Conservation (phyloP, 2,329 filamentous ascomycete species). For the Colletotrichum liaoningense region DNA sequence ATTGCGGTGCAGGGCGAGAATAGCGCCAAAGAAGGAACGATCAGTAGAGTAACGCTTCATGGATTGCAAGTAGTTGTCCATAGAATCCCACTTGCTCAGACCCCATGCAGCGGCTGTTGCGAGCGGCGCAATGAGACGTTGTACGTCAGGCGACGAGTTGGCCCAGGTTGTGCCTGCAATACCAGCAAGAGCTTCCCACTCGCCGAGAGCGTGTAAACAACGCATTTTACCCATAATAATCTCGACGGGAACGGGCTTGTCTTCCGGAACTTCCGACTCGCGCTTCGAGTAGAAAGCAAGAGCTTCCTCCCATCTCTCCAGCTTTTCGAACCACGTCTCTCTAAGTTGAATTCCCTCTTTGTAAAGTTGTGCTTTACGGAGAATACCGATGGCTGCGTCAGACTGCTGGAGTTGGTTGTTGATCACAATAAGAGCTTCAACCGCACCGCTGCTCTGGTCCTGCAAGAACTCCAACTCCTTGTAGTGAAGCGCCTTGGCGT, state of each 20-base stretch:
- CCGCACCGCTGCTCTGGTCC: slow-evolving; percentile 93
- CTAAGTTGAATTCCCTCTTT: slow-evolving; percentile 92
- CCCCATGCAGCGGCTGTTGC: slow-evolving; percentile 98
- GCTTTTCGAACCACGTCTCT: slow-evolving; percentile 98
- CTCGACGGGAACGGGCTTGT: slow-evolving; percentile 78
- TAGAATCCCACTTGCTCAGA: slow-evolving; percentile 94
- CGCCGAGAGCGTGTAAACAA: slow-evolving; percentile 94
- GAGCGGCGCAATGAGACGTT: slow-evolving; percentile 90
- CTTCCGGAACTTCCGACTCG: slow-evolving; percentile 74
- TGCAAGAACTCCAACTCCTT: slow-evolving; percentile 99
- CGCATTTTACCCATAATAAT: slow-evolving; percentile 99
- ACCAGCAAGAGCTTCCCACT: slow-evolving; percentile 93
- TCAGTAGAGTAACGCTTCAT: slow-evolving; percentile 96
- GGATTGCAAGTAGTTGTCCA: slow-evolving; percentile 96
- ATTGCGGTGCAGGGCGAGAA: slow-evolving; percentile 93
- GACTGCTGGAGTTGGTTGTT: slow-evolving; percentile 99
- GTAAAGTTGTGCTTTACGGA: slow-evolving; percentile 95
- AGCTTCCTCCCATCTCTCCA: slow-evolving; percentile 98
- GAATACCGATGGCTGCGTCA: slow-evolving; percentile 96
- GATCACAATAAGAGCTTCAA: slow-evolving; percentile 98
- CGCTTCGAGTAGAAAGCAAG: slow-evolving; percentile 91
- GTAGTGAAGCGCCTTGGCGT: slow-evolving; percentile 97
- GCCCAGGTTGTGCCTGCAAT: slow-evolving; percentile 95
- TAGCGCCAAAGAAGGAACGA: slow-evolving; percentile 96
- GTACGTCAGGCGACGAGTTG: slow-evolving; percentile 87